These are phyloP conservation scores for Alternaria viburni DNA, from an alignment of 2,329 filamentous ascomycete species.

Conservation along the genomic window DNA sequence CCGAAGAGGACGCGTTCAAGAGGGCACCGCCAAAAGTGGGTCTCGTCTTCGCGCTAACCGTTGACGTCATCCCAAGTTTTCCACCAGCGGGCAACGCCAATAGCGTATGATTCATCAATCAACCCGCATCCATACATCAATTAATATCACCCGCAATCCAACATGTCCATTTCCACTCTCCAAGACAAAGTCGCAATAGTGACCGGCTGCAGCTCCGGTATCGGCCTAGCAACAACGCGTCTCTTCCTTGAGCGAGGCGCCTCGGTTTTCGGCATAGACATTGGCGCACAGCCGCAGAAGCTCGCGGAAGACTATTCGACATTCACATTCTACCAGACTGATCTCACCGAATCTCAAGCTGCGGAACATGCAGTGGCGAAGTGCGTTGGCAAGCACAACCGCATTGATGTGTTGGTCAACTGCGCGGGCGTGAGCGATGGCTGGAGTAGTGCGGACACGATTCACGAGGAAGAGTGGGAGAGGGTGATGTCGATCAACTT, in stretches of 20 bases:
- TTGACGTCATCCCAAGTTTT: slow-evolving; percentile 20
- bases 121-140: background rate
- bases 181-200: slow-evolving; percentile 36
- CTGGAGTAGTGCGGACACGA: slow-evolving; percentile 49
- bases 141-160: background rate
- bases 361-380: slow-evolving; percentile 30
- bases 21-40: background rate
- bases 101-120: background rate
- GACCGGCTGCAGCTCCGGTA: slow-evolving; percentile 40
- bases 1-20: background rate
- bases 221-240: slow-evolving; percentile 36
- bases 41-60: slow-evolving; percentile 6
- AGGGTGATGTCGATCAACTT: slow-evolving; percentile 52
- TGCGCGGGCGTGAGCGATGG: slow-evolving; percentile 55
- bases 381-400: slow-evolving; percentile 29
- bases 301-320: slow-evolving; percentile 19
- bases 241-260: slow-evolving; percentile 33
- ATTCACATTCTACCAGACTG: slow-evolving; percentile 34
- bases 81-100: background rate
- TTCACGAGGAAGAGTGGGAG: slow-evolving; percentile 51
- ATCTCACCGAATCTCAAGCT: slow-evolving; percentile 27
- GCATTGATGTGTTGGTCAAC: slow-evolving; percentile 54
- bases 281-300: slow-evolving; percentile 25
- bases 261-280: slow-evolving; percentile 38
- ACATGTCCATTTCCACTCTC: slow-evolving; percentile 28